Evolutionary conservation across 2,329 filamentous ascomycete genomes (phyloP), one percentile per base, ranked within the genome.

Genomic region (Botrytis squamosa): DNA sequence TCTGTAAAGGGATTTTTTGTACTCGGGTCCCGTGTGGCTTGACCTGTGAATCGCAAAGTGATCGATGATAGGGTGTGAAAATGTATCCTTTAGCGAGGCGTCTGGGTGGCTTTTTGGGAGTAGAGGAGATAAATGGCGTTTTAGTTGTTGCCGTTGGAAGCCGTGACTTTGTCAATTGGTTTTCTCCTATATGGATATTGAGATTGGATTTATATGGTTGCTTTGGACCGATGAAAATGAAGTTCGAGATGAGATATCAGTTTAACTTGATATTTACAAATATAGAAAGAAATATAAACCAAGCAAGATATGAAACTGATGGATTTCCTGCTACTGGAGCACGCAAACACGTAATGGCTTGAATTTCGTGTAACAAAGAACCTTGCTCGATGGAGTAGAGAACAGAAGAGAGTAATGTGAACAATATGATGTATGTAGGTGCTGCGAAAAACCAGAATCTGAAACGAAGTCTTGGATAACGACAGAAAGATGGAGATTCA

Each of bases 1-100:
- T 40, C 36, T 10, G 65, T 16, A 40, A 68, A 40, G 18, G 18
- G 29, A 55, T 40, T 5, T 57, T 18, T 44, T 52, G 49, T 69
- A 33, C 49, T 29, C 25, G 38, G 49, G n/a, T 29, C 52, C 49
- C 25, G 18, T 42, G 49, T 42, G 66, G 40, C n/a, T n/a, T 42
- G 49, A 33, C 9, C 8, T 18, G n/a, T 22, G 36, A 33, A 25
- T 22, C 40, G 49, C 55, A 22, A 57, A 42, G 49, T 57, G 49
- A 33, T 57, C 22, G 49, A 42, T 66, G 49, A 69, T 29, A 57
- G 38, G 36, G 49, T 33, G n/a, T 42, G 49, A 42, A 59, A 57
- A 69, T 29, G 38, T 38, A 69, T 52, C 36, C 66, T 59, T 69
- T 69, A 69, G 66, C 66, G 36, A 69, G 66, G 66, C 49, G 66